These are phyloP conservation scores for Strombidium stylifer DNA, from an alignment of 73 alveolate genomes.

Conservation along the genomic window DNA sequence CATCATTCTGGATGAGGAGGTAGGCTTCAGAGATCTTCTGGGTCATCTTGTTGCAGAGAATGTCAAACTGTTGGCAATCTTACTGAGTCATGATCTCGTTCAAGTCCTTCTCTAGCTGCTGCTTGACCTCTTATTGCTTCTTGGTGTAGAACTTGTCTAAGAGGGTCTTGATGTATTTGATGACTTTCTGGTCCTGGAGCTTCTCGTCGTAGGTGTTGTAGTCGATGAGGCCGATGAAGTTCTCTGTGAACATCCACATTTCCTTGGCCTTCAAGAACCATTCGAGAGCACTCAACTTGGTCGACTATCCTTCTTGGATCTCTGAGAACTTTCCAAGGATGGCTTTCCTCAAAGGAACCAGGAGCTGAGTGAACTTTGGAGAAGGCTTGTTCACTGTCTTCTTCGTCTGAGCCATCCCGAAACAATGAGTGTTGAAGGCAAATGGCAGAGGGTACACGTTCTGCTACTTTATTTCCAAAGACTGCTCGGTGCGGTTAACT, in stretches of 20 bases:
- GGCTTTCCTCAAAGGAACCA: not conserved
- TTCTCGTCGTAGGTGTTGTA: constrained; percentile 1
- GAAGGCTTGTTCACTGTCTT: constrained; percentile 7
- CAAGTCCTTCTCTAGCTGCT: too few species aligned
- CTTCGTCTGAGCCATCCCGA: not conserved
- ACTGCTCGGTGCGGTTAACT: not conserved
- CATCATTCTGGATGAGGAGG: not conserved
- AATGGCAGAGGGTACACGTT: constrained; percentile 4
- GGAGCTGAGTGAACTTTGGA: not conserved
- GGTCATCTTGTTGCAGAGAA: not conserved
- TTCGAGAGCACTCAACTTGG: not conserved
- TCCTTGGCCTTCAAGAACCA: constrained; percentile 7
- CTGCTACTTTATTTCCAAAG: not conserved
- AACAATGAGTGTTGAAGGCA: too few species aligned
- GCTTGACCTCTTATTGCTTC: not conserved
- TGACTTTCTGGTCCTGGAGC: not conserved
- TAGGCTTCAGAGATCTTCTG: not conserved
- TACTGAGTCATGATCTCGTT: not conserved
- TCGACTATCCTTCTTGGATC: not conserved
- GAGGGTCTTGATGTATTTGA: not conserved
- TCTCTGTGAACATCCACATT: not conserved
- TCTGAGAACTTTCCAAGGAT: not conserved
- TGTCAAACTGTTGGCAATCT: not conserved
- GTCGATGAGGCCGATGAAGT: not conserved
- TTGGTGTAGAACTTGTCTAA: not conserved